A percentile compares a stretch with the other conserved stretches of the same genome.
Evolutionary conservation across 441 rosid species (phyloP).

Genomic region (Manihot esculenta): DNA sequence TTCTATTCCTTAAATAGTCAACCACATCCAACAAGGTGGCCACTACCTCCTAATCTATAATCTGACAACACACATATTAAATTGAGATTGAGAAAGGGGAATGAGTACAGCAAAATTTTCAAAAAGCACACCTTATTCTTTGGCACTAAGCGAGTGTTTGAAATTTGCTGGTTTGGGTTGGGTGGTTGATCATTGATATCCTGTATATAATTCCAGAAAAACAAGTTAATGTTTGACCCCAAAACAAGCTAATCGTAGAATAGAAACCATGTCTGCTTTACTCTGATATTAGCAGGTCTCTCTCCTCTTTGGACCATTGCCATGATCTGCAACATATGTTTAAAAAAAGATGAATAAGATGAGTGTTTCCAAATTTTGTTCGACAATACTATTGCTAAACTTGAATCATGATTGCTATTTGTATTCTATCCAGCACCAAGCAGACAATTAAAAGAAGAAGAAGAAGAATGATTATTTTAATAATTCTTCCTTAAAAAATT

Average conservation of each 20-base stretch:
- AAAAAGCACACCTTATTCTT: conserved; percentile 63
- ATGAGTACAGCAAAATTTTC: neutral
- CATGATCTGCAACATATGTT: conserved; percentile 66
- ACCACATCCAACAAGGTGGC: neutral
- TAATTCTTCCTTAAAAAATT: no score
- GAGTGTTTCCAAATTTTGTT: neutral
- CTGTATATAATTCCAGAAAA: conserved; percentile 38
- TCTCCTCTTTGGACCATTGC: conserved; percentile 95
- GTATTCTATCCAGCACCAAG: neutral
- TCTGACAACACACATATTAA: conserved; percentile 11
- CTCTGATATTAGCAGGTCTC: conserved; percentile 88
- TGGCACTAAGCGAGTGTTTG: conserved; percentile 73
- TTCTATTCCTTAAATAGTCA: neutral
- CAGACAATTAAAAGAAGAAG: neutral
- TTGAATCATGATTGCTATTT: conserved; percentile 1
- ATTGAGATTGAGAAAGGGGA: no score
- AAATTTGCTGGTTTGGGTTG: conserved; percentile 69
- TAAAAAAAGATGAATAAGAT: neutral
- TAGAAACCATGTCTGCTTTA: conserved; percentile 24
- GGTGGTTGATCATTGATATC: conserved; percentile 92
- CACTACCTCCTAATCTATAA: neutral
- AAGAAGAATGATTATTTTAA: neutral
- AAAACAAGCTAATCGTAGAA: conserved; percentile 17
- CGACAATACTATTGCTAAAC: neutral
- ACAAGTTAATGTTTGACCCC: conserved; percentile 20